Evolutionary conservation across 306 rosid genomes (phyloP), one percentile per base, ranked within the genome.

Genomic region (Vicia sativa): DNA sequence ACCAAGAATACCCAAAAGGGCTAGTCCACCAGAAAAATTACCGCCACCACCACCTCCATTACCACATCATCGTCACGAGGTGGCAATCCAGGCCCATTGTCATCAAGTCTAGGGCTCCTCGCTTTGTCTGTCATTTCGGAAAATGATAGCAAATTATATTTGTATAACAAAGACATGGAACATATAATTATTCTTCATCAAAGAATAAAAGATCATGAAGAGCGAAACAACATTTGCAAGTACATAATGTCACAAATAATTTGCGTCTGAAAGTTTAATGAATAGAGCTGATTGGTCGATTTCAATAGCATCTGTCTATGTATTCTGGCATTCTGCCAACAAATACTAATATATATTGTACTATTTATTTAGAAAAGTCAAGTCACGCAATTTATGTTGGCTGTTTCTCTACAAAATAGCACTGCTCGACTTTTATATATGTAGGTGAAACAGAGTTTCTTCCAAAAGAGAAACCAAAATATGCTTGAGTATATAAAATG

Each of bases 31-130:
- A 0, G 96, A 87, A 44, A 63, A 86, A 21, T 88, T 95, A 13
- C 90, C 90, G 0, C 95, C 96, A 0, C 95, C 97, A 0, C 95
- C 97, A 0, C 95, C 99, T 0, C 99, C 92, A 0, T 87, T 89
- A 0, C 96, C 97, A 0, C 97, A 1, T 82, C 95, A 9, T 80
- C 89, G 6, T 80, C 82, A 1, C 77, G 62, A 6, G 98, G 97
- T 6, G 98, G 98, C 15, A 86, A 75, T 21, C 95, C 96, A 60
- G 82, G 75, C 9, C 89, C 96, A 1, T 77, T 87, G 70, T 90
- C 85, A 46, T 85, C 92, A 21, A 95, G 87, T 56, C 63, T 78
- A 13, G 89, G 91, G 4, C 84, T 42, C 84, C 76, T 86, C 37
- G 84, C 87, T 82, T 86, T 90, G 37, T 84, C 96, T 89, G 91